Evolutionary conservation across 2,329 filamentous ascomycete species (phyloP), one percentile per base, ranked within the genome.

Genomic region (Coniochaeta ligniaria): DNA sequence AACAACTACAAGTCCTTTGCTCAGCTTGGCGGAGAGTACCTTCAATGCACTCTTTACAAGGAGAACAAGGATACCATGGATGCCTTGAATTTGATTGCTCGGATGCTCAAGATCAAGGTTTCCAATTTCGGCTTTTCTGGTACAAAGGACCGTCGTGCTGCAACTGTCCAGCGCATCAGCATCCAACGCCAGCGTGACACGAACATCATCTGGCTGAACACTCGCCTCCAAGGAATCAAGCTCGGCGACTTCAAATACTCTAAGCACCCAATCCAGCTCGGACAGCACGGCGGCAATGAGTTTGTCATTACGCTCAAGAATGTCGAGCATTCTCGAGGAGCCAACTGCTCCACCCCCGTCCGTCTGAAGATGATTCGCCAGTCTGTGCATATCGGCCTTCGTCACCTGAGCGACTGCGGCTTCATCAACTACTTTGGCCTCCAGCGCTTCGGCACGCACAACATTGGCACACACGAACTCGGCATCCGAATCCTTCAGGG

Each of bases 391-490:
- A 69, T 79, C 63, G 81, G 91, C 1, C 77, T 96, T 58, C 77
- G 82, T 47, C 84, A 88, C 64, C 84, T 98, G 66, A 79, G 82
- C 60, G 76, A 85, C 50, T 83, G 88, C 52, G 95, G 95, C 2
- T 99, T 96, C 79, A 87, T 99, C 75, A 99, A 99, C 75, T 99
- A 98, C 77, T 99, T 93, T 70, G 95, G 95, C 9, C 85, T 98
- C n/a, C 95, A 99, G 75, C 87, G 95, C 26, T 99, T 99, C 68
- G 95, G 95, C 31, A 94, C 92, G 0, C 94, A 95, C 73, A 79
- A 86, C 31, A 89, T 91, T 14, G 90, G 92, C 36, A 99, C 95
- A 0, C 92, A 98, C 69, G 83, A 88, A 45, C 80, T 97, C 57
- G 95, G 95, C 57, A 85, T 89, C 70, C 88, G 91, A 72, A 92